A percentile compares a stretch with the other conserved stretches of the same genome.
phyloP scores from a whole-genome alignment of 129 eudicot species.

The Lonicera japonica region DNA sequence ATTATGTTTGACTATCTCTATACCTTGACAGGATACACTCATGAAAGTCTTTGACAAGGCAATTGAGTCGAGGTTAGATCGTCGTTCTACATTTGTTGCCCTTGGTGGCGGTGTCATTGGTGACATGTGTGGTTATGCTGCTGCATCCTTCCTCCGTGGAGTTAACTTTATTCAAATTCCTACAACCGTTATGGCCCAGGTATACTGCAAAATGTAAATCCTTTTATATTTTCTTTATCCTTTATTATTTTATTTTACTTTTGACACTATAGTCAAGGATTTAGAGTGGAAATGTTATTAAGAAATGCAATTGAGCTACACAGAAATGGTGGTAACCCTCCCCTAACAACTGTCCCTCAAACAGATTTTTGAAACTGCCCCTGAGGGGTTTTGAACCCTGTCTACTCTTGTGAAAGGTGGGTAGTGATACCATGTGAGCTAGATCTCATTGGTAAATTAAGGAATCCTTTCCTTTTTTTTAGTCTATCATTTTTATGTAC shows the following conservation, averaged over 20 bases:
- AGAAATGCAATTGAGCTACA: no score
- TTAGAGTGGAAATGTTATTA: no score
- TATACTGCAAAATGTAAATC: slow-evolving; percentile 10
- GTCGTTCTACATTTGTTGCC: slow-evolving; percentile 94
- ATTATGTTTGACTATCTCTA: slow-evolving; percentile 2
- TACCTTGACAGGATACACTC: slow-evolving; percentile 56
- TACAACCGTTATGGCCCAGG: slow-evolving; percentile 99
- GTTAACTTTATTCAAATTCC: slow-evolving; percentile 98
- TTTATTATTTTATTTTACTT: no score
- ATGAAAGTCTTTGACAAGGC: slow-evolving; percentile 96
- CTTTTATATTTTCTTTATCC: background rate
- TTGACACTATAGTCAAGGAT: no score
- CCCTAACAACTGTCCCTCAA: no score
- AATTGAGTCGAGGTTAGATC: slow-evolving; percentile 79
- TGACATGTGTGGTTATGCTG: slow-evolving; percentile 99
- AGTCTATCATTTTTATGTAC: background rate
- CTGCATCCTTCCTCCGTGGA: slow-evolving; percentile 91
- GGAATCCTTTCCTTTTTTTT: background rate
- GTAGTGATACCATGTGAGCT: no score
- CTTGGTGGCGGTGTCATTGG: slow-evolving; percentile 99
- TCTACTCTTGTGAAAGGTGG: no score
- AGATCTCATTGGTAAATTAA: no score
- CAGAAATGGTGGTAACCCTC: no score
- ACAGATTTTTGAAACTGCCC: no score
- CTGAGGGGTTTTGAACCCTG: no score